Evolutionary conservation across 371 early-diverging fungal genomes (phyloP).

Genomic region (Apophysomyces variabilis): DNA sequence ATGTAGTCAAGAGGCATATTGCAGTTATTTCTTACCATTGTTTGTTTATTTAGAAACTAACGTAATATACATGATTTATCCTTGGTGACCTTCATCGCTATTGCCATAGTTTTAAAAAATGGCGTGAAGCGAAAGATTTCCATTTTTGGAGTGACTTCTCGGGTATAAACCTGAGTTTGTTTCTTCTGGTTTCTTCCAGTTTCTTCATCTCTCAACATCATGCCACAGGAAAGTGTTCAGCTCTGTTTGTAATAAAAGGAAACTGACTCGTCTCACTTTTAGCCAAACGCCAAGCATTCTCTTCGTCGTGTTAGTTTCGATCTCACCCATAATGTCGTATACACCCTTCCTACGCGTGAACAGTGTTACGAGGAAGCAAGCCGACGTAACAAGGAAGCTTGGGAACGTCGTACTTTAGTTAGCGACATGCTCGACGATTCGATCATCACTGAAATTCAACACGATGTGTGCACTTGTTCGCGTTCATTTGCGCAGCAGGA

Average conservation of each 20-base stretch:
- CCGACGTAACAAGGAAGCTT: slow-evolving; percentile 37
- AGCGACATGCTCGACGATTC: slow-evolving; percentile 45
- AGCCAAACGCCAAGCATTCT: neutral
- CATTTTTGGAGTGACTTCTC: neutral
- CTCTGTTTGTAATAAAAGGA: neutral
- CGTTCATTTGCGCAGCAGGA: slow-evolving; percentile 1
- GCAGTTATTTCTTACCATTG: too few species aligned
- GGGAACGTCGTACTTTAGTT: slow-evolving; percentile 33
- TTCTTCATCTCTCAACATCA: slow-evolving; percentile 5
- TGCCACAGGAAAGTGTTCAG: slow-evolving; percentile 6
- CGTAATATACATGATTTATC: too few species aligned
- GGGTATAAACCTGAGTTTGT: neutral
- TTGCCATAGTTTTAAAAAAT: too few species aligned
- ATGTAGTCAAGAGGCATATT: too few species aligned
- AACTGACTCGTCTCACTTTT: slow-evolving; percentile 3
- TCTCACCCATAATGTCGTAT: slow-evolving; percentile 43
- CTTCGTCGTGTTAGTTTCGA: slow-evolving; percentile 52
- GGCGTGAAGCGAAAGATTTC: too few species aligned
- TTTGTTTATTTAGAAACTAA: too few species aligned
- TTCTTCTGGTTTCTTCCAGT: slow-evolving; percentile 3
- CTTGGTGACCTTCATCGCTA: too few species aligned
- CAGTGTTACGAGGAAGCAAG: slow-evolving; percentile 39
- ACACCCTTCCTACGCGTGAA: slow-evolving; percentile 45
- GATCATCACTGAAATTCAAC: slow-evolving; percentile 48
- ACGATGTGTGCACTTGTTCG: slow-evolving; percentile 17